A percentile compares a stretch with the other conserved stretches of the same genome.
Conservation (phyloP, 108 stramenopile genomes). For the Chaetoceros muelleri region DNA sequence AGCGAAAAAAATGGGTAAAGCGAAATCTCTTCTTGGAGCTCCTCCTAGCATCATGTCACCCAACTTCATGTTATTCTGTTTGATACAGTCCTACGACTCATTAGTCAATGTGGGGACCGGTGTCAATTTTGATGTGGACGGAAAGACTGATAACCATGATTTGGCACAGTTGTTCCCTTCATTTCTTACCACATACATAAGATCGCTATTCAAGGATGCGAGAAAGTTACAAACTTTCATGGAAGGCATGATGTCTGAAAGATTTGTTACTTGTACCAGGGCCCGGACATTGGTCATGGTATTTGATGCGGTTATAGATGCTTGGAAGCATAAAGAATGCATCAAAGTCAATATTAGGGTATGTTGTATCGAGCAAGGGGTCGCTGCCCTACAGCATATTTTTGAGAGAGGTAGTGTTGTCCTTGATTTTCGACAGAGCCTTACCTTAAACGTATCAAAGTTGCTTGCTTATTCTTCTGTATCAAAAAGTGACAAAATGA, state of each 20-base stretch:
- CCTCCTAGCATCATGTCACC: conserved; percentile 30
- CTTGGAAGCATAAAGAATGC: neutral
- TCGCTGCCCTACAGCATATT: neutral
- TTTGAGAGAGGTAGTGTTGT: conserved; percentile 6
- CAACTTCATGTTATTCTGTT: conserved; percentile 38
- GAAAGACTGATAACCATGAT: conserved; percentile 22
- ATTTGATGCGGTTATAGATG: neutral
- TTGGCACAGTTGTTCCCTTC: conserved; percentile 14
- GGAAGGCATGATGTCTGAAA: neutral
- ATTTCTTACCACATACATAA: conserved; percentile 29
- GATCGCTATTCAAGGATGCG: neutral
- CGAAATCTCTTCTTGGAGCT: conserved; percentile 6
- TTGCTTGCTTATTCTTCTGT: conserved; percentile 8
- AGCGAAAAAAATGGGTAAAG: conserved; percentile 5
- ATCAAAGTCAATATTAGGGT: neutral
- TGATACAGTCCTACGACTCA: conserved; percentile 62
- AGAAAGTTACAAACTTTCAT: neutral
- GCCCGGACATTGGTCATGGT: neutral
- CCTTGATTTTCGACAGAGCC: conserved; percentile 8
- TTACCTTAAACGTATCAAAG: conserved; percentile 11
- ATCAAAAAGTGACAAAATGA: conserved; percentile 2
- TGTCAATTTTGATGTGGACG: conserved; percentile 38
- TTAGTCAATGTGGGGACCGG: conserved; percentile 52
- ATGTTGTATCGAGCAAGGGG: neutral
- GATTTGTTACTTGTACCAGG: neutral